Evolutionary conservation across 1,139 yeast genomes (phyloP), one percentile per base, ranked within the genome.

Genomic region (Saccharomyces hybrid): DNA sequence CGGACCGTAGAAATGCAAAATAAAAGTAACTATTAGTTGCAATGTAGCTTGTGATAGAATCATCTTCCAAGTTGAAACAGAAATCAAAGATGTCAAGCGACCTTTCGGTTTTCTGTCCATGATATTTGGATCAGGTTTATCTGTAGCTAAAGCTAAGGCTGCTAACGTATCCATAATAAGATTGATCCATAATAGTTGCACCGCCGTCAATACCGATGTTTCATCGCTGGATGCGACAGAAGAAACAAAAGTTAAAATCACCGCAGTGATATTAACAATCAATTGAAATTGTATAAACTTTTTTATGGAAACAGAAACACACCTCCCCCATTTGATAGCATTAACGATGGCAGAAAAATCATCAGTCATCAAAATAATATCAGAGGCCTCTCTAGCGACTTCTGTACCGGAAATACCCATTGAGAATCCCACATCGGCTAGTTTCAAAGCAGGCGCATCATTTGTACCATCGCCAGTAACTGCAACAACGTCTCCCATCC

Each of bases 291-390:
- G 99, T 69, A 93, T 84, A 67, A 93, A 93, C 71, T 93, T 93
- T 71, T 90, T 89, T 67, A 93, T 95, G 2, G 98, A 90, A 38
- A 86, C 85, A 19, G 96, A 87, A 58, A 95, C 99, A 53, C 98
- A 91, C 71, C 99, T 82, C 55, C 99, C 99, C 99, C 99, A 95
- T 73, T 89, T 88, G 67, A 93, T 88, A n/a, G 99, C 99, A 71
- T 89, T 89, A 52, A 93, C 98, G 70, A 93, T 93, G 54, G 95
- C 93, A 9, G 91, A 79, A 68, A 93, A 93, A 74, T 93, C 96
- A 73, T 93, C 99, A 42, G 95, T 90, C 95, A 89, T 89, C 65
- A 89, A 78, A 62, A 89, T 88, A 63, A 89, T 89, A 73, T 89
- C 96, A 13, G 95, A 86, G 5, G 97, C 96, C 69, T 89, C 97